Base-by-base conservation (phyloP, 768 basidiomycete genomes). In the Neoboletus subvelutipes region DNA sequence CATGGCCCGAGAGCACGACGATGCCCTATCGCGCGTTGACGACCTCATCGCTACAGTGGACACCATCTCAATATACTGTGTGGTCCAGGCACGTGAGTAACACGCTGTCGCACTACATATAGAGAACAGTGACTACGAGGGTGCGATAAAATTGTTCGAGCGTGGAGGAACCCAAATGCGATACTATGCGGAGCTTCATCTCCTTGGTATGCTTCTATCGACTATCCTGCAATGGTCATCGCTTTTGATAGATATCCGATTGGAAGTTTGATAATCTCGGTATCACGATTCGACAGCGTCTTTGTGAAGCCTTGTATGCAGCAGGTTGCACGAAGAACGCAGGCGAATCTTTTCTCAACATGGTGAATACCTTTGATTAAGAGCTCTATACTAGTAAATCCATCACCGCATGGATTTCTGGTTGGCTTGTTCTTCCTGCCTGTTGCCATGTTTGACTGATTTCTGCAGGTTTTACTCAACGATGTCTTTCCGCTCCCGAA, bases 11-110 rank as follows among this genome's bases (percentile, higher is more conserved):
- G 37, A 39, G 18, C 37, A 39, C 5, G 37, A 39, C 7, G n/a
- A 39, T 10, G 37, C 37, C 3, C 4, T 39, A 10, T 39, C 37
- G 17, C 37, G 37, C 18, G 7, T 39, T n/a, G 9, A 5, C 8
- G 37, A n/a, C 10, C 37, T 59, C 17, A 60, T 61, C 7, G 36
- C 40, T 36, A 18, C 39, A 2, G 22, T 45, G 11, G 8, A 18
- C 0, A 22, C 15, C 29, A 54, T 47, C 5, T 54, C 52, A 5
- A 41, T 47, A 5, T 50, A 11, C 11, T 18, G 10, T 5, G 34
- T 43, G 10, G 54, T 61, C 10, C 53, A 61, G 53, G 60, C 5
- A 54, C 4, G 40, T 54, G 4, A 2, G 40, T 17, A 8, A 24
- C 10, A 8, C 24, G 8, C 10, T 18, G 8, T 0, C 1, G 12